These are phyloP conservation scores for Daldinia sp. DNA, from an alignment of 2,329 filamentous ascomycete species.

Conservation along the genomic window DNA sequence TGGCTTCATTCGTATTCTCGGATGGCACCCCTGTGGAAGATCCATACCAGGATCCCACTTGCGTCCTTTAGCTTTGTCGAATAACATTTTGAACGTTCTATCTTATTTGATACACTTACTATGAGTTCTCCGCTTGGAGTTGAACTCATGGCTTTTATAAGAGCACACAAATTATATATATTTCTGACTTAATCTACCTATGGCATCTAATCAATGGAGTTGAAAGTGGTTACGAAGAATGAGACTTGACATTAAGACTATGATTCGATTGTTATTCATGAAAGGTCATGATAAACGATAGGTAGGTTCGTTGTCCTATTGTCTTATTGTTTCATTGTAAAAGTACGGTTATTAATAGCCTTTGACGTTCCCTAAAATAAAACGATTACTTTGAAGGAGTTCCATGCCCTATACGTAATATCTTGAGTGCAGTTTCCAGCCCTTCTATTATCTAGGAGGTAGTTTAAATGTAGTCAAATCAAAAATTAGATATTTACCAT, in stretches of 20 bases:
- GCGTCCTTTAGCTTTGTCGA: neutral
- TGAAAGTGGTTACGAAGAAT: neutral
- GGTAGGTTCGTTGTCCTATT: neutral
- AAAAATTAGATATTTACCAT: too few relatives aligned
- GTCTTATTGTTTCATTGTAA: neutral
- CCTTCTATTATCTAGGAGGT: too few relatives aligned
- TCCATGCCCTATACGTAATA: neutral
- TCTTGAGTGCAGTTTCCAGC: too few relatives aligned
- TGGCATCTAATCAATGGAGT: neutral
- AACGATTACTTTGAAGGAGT: neutral
- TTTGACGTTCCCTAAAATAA: neutral
- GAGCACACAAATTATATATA: neutral
- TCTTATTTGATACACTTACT: neutral
- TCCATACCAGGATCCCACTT: conserved; percentile 30
- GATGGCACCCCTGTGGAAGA: conserved; percentile 18
- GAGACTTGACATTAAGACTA: neutral
- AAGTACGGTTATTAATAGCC: neutral
- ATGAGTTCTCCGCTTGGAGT: neutral
- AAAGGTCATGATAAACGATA: neutral
- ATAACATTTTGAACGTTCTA: neutral
- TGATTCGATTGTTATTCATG: neutral
- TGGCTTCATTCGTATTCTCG: conserved; percentile 9
- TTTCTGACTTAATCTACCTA: neutral
- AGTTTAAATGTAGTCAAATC: too few relatives aligned
- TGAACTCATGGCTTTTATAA: neutral